A percentile compares a stretch with the other conserved stretches of the same genome.
phyloP scores from a whole-genome alignment of 106 monocot genomes.

The Platanthera guangdongensis region DNA sequence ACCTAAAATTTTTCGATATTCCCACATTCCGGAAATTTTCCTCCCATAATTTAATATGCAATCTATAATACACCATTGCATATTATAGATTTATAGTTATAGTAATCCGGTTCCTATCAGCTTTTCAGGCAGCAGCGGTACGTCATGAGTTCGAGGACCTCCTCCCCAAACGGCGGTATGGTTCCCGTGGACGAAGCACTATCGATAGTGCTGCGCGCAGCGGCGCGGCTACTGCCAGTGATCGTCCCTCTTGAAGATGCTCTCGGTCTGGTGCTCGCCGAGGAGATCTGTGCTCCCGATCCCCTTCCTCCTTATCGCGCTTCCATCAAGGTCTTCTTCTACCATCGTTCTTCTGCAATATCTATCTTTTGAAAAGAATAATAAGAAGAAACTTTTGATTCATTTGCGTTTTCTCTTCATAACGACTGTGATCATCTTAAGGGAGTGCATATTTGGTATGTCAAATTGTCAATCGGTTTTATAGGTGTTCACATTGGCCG shows the following conservation, averaged over 20 bases:
- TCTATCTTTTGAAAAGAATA: not conserved
- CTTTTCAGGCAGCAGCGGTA: not conserved
- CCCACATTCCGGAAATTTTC: too few relatives aligned
- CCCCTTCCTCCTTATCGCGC: slow-evolving; percentile 89
- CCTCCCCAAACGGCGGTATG: slow-evolving; percentile 19
- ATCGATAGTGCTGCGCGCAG: slow-evolving; percentile 32
- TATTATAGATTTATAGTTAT: too few relatives aligned
- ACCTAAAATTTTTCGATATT: too few relatives aligned
- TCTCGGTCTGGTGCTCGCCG: slow-evolving; percentile 62
- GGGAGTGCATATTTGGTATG: not conserved
- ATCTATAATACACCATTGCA: too few relatives aligned
- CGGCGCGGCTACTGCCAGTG: slow-evolving; percentile 34
- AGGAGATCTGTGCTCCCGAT: slow-evolving; percentile 72
- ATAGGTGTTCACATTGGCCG: too few relatives aligned
- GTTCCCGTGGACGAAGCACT: slow-evolving; percentile 72
- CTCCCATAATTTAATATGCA: too few relatives aligned
- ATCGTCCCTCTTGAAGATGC: slow-evolving; percentile 51
- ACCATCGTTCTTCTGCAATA: not conserved
- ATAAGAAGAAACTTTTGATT: not conserved
- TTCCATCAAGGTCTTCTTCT: slow-evolving; percentile 60
- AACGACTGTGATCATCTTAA: not conserved
- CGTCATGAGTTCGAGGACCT: slow-evolving; percentile 2
- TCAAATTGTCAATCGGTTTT: too few relatives aligned
- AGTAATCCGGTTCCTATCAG: too few relatives aligned
- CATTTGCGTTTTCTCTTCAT: not conserved